These are phyloP conservation scores for Xenosphaeropsis pyriputrescens DNA, from an alignment of 2,329 filamentous ascomycete genomes.

Conservation along the genomic window DNA sequence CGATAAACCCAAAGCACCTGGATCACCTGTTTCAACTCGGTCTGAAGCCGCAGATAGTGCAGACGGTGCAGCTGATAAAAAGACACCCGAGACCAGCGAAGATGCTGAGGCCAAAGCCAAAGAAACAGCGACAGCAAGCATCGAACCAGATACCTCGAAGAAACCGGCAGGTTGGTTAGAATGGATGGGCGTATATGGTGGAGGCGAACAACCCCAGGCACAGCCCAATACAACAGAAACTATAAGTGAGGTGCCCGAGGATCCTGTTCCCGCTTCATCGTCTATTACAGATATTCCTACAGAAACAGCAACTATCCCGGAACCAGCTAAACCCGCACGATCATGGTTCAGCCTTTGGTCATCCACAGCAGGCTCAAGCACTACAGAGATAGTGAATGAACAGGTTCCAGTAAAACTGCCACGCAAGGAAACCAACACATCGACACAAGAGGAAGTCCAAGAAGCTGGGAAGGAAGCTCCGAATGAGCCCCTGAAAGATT, in stretches of 20 bases:
- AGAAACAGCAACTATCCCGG: not conserved
- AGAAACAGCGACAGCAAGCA: constrained; percentile 1
- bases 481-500: constrained; percentile 8
- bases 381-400: not conserved
- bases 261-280: not conserved
- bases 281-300: not conserved
- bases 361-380: constrained; percentile 1
- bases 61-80: constrained; percentile 1
- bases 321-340: constrained; percentile 1
- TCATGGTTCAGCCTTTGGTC: constrained; percentile 28
- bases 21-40: no score
- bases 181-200: not conserved
- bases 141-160: constrained; percentile 1
- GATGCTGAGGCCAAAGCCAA: not conserved
- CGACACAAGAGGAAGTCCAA: constrained; percentile 3
- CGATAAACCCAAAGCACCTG: no score
- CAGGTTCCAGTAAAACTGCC: constrained; percentile 1
- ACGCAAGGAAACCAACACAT: constrained; percentile 11
- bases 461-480: constrained; percentile 26
- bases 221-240: not conserved
- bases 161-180: not conserved
- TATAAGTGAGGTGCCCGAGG: not conserved
- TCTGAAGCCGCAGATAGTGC: not conserved
- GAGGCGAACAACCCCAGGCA: not conserved
- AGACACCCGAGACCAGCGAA: not conserved